Evolutionary conservation across 1,284 basidiomycete genomes (phyloP).

Genomic region (Caloboletus firmus): DNA sequence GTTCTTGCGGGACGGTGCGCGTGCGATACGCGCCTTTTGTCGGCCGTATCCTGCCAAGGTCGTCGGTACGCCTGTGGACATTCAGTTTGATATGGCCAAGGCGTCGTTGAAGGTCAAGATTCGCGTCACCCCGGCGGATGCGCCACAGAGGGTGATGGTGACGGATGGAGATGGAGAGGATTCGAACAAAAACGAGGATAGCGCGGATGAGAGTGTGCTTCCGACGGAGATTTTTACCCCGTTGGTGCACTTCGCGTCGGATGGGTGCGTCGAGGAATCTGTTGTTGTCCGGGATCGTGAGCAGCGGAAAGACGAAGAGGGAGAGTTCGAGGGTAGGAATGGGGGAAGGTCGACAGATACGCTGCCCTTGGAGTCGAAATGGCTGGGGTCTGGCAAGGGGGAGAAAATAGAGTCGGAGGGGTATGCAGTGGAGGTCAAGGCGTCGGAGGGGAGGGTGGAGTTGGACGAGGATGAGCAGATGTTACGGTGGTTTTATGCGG

Average conservation of each 20-base stretch:
- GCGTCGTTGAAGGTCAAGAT: conserved; percentile 70
- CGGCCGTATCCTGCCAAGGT: conserved; percentile 78
- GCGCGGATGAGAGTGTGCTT: conserved; percentile 34
- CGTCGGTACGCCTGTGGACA: conserved; percentile 64
- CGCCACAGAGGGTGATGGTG: conserved; percentile 15
- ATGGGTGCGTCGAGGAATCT: conserved; percentile 35
- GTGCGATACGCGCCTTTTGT: conserved; percentile 80
- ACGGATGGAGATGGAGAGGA: conserved; percentile 10
- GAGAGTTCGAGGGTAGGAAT: not conserved
- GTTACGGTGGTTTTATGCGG: conserved; percentile 84
- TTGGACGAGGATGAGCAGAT: conserved; percentile 61
- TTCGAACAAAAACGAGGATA: conserved; percentile 9
- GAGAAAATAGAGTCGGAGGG: conserved; percentile 22
- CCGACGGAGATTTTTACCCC: conserved; percentile 88
- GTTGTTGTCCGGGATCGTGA: not conserved
- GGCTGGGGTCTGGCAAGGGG: conserved; percentile 1
- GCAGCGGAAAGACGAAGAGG: conserved; percentile 5
- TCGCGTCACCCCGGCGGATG: conserved; percentile 57
- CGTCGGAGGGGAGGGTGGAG: conserved; percentile 68
- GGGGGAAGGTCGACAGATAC: conserved; percentile 25
- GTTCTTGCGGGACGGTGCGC: conserved; percentile 78
- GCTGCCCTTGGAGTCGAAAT: conserved; percentile 9
- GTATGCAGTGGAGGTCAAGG: conserved; percentile 48
- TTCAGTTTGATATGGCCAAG: conserved; percentile 77
- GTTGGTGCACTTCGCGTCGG: conserved; percentile 81